Percentiles rank a stretch among this genome's conserved stretches.
These are phyloP conservation scores for Rhodotorula sp. DNA, from an alignment of 1,284 basidiomycete genomes.

Conservation along the genomic window DNA sequence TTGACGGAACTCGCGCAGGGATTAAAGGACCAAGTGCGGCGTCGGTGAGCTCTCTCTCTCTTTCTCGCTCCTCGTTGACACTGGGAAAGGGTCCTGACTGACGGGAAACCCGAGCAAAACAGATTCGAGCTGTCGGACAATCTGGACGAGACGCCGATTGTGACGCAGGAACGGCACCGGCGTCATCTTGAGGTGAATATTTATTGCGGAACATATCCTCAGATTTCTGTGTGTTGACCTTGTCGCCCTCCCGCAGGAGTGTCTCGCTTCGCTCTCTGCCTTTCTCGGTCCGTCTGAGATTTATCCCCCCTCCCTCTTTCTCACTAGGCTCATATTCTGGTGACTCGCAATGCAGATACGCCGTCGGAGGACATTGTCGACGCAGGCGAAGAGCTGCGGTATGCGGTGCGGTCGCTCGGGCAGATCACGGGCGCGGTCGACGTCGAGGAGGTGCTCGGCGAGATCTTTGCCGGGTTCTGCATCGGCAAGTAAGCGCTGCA, in stretches of 20 bases:
- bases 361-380: conserved; percentile 63
- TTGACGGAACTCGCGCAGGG: conserved; percentile 60
- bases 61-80: too few species aligned
- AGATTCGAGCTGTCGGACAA: conserved; percentile 41
- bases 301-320: too few species aligned
- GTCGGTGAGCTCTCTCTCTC: conserved; percentile 53
- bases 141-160: conserved; percentile 58
- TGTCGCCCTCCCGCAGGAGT: conserved; percentile 48
- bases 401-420: conserved; percentile 75
- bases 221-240: not conserved
- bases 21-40: conserved; percentile 58
- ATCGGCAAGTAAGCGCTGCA: conserved; percentile 57
- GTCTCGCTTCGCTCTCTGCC: conserved; percentile 63
- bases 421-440: conserved; percentile 70
- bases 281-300: conserved; percentile 60
- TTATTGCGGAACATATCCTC: too few species aligned
- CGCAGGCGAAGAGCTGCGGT: conserved; percentile 78
- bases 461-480: conserved; percentile 77
- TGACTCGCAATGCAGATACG: conserved; percentile 40
- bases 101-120: not conserved
- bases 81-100: not conserved
- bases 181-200: conserved; percentile 60
- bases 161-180: conserved; percentile 76
- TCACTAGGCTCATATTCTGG: too few species aligned
- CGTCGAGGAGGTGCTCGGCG: conserved; percentile 74